phyloP scores from a whole-genome alignment of 495 filamentous ascomycete genomes.

The Aspergillus hancockii region DNA sequence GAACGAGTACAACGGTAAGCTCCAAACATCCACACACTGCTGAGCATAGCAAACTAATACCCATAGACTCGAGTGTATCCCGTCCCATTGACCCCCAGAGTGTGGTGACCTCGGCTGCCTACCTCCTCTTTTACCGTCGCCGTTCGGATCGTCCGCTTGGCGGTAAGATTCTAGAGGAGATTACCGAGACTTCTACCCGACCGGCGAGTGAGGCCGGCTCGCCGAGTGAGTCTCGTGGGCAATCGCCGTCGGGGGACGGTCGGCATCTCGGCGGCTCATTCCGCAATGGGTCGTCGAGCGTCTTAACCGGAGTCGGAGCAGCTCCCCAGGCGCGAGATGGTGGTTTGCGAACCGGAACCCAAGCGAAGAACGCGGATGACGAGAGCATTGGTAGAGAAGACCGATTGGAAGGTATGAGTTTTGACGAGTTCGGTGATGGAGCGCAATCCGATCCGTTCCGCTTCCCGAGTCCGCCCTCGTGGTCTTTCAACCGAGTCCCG shows the following conservation, averaged over 20 bases:
- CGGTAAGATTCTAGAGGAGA: conserved; percentile 69
- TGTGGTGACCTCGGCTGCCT: conserved; percentile 71
- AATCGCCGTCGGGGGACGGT: conserved; percentile 73
- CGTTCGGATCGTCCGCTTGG: conserved; percentile 75
- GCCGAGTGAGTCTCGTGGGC: conserved; percentile 47
- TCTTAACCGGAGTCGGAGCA: conserved; percentile 72
- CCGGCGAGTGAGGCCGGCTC: conserved; percentile 44
- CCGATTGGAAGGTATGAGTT: conserved; percentile 37
- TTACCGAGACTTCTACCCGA: conserved; percentile 56
- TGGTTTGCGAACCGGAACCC: conserved; percentile 51
- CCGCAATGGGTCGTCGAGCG: conserved; percentile 83
- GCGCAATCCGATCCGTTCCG: conserved; percentile 26
- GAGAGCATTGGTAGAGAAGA: conserved; percentile 18
- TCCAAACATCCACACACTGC: background rate
- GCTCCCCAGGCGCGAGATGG: conserved; percentile 65
- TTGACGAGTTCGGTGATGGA: conserved; percentile 28
- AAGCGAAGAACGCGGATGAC: conserved; percentile 33
- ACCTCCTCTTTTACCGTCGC: conserved; percentile 94
- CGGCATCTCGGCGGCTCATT: conserved; percentile 83
- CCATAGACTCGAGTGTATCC: conserved; percentile 68
- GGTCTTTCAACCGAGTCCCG: conserved; percentile 37
- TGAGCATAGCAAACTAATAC: conserved; percentile 11
- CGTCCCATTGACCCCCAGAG: conserved; percentile 50
- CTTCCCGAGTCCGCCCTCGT: conserved; percentile 30
- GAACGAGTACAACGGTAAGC: conserved; percentile 94